Percentiles rank a stretch among this genome's conserved stretches.
Evolutionary conservation across 768 basidiomycete genomes (phyloP).

Genomic region (Mycena olivaceomarginata): DNA sequence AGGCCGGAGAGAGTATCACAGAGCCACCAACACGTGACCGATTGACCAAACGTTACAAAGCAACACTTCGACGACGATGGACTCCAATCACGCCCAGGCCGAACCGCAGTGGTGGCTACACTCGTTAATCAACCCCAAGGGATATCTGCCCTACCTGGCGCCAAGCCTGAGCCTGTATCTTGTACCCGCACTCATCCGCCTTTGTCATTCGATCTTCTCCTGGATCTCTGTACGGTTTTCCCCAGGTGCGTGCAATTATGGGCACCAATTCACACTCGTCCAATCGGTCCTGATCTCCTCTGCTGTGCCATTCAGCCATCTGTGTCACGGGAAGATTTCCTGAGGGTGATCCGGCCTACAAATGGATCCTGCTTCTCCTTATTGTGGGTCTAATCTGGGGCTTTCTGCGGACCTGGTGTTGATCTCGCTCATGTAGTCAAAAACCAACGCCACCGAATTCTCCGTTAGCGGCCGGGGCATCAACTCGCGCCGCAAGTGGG

Average conservation of each 20-base stretch:
- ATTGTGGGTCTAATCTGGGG: neutral
- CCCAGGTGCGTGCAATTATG: neutral
- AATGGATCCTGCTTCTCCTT: neutral
- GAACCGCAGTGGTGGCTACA: neutral
- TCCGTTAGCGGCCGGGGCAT: neutral
- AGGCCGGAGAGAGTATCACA: no score
- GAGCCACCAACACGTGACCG: no score
- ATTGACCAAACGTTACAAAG: neutral
- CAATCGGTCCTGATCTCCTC: neutral
- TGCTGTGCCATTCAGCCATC: neutral
- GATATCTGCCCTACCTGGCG: neutral
- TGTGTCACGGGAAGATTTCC: neutral
- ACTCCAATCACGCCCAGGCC: neutral
- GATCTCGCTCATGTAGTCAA: neutral
- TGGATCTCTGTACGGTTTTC: neutral
- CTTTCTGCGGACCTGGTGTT: neutral
- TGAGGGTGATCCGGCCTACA: neutral
- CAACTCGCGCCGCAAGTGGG: neutral
- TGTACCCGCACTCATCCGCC: neutral
- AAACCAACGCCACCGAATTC: neutral
- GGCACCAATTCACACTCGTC: neutral
- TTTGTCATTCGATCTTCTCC: neutral
- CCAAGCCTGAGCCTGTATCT: neutral
- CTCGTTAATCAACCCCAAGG: neutral
- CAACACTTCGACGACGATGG: neutral